Evolutionary conservation across 139 green algal species (phyloP), one percentile per base, ranked within the genome.

Genomic region (Volvox reticuliferus): DNA sequence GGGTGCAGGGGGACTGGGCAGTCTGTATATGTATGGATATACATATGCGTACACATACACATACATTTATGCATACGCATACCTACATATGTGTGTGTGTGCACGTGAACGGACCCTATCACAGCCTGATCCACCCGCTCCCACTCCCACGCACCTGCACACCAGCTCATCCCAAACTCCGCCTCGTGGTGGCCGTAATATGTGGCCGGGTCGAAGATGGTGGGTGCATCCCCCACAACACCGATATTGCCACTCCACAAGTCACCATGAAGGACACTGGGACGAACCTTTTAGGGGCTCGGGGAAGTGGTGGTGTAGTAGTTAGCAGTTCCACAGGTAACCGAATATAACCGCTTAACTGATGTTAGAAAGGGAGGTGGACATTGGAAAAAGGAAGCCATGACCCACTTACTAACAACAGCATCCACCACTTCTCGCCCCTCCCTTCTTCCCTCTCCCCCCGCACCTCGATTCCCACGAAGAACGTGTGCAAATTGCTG

Each of bases 121-220:
- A 2, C 65, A 73, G 65, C 24, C 65, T 73, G 2, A n/a, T 18
- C 50, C 50, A 14, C 28, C 28, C 2, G 2, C 37, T 61, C 84
- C 67, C 2, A 21, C 37, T 61, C 84, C 67, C 69, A 5, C 82
- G 22, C 81, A 87, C 81, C 81, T 77, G 95, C 96, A 91, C 96
- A 99, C 97, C 97, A 99, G n/a, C 86, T 94, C 98, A 99, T 99
- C 44, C 98, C 98, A 83, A 98, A 99, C 88, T 99, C 98, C 18
- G 98, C 98, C 93, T 99, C 98, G 80, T 95, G 90, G 92, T 99
- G 98, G 1, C 98, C 98, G 88, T 98, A 99, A 90, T 99, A 99
- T 22, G 85, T 81, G 37, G 92, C 92, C 18, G 92, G 92, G 77
- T 94, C 92, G 78, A 99, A 98, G 30, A 99, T 96, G 69, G 93